phyloP scores from a whole-genome alignment of 208 protist species.

The Naegleria lovaniensis region DNA sequence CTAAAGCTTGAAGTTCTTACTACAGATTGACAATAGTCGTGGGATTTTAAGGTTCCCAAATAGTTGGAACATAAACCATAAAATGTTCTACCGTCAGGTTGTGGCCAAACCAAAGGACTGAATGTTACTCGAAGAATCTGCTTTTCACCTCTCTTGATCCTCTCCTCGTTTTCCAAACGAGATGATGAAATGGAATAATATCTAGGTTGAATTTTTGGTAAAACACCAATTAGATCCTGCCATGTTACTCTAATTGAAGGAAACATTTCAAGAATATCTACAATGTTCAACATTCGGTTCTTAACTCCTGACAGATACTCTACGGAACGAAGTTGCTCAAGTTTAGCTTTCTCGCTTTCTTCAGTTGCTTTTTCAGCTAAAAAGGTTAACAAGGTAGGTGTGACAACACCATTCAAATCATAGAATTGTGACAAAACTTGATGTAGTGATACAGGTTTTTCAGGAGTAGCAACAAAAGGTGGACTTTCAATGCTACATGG shows the following conservation, averaged over 20 bases:
- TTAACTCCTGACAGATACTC: background rate
- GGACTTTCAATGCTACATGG: background rate
- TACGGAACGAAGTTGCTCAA: background rate
- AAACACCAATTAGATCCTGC: conserved; percentile 59
- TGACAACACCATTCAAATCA: background rate
- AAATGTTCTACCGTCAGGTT: background rate
- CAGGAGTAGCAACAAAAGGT: background rate
- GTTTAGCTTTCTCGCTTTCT: background rate
- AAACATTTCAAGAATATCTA: conserved; percentile 35
- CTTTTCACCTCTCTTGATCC: background rate
- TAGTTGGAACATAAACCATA: background rate
- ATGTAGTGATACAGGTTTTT: background rate
- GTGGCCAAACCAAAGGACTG: background rate
- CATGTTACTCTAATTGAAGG: conserved; percentile 37
- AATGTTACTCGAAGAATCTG: background rate
- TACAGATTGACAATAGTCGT: background rate
- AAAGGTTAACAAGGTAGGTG: background rate
- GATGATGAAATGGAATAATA: conserved; percentile 82
- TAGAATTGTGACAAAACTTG: background rate
- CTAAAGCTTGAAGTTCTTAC: conserved; percentile 83
- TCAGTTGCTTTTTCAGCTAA: background rate
- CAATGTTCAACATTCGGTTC: background rate
- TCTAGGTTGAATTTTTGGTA: conserved; percentile 61
- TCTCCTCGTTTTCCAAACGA: background rate
- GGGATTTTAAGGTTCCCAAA: background rate